These are phyloP conservation scores for Lepidium sativum DNA, from an alignment of 345 rosid species.

Conservation along the genomic window DNA sequence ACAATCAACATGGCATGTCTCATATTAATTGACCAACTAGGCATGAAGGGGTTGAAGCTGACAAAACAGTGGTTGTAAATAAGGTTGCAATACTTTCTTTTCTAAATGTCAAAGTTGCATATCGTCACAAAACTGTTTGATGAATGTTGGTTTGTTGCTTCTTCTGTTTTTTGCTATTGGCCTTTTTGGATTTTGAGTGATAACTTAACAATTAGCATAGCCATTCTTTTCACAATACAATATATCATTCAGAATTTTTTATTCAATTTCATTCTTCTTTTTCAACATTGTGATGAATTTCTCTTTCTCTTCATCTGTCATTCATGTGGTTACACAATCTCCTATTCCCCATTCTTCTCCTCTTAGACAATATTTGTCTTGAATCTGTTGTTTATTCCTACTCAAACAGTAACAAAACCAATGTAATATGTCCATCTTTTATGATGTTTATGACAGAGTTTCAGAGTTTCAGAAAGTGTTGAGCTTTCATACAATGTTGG, in stretches of 20 bases:
- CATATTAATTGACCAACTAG: too few species aligned
- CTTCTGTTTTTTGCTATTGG: not conserved
- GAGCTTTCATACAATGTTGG: not conserved
- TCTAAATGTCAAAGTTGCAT: not conserved
- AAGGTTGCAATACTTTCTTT: slow-evolving; percentile 21
- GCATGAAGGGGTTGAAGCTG: slow-evolving; percentile 24
- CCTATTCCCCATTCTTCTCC: slow-evolving; percentile 98
- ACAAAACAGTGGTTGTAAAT: slow-evolving; percentile 15
- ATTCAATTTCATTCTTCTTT: slow-evolving; percentile 46
- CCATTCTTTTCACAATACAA: not conserved
- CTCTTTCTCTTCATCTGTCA: slow-evolving; percentile 68
- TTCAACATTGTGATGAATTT: slow-evolving; percentile 75
- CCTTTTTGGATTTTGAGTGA: slow-evolving; percentile 14
- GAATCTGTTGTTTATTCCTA: slow-evolving; percentile 55
- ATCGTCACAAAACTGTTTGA: not conserved
- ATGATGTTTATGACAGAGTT: not conserved
- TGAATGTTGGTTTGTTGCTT: not conserved
- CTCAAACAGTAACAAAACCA: not conserved
- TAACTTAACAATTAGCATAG: slow-evolving; percentile 20
- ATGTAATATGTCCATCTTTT: not conserved
- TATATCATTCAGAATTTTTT: not conserved
- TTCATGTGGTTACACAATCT: slow-evolving; percentile 78
- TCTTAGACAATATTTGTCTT: slow-evolving; percentile 78
- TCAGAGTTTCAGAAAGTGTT: not conserved
- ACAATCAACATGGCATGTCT: too few species aligned